Evolutionary conservation across 495 filamentous ascomycete species (phyloP).

Genomic region (Trichoderma asperelloides): DNA sequence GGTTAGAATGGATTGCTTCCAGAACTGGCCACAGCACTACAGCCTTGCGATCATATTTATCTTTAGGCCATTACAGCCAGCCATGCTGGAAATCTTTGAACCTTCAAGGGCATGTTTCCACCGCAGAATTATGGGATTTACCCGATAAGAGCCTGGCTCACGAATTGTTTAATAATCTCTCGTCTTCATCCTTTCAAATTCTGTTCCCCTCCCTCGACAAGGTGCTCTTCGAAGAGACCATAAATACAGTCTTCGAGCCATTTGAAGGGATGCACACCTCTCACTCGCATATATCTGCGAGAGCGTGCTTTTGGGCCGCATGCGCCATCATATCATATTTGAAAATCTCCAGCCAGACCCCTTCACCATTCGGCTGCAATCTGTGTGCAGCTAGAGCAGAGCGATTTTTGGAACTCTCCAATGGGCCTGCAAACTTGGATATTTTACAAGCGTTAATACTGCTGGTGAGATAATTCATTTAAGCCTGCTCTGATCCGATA

Average conservation of each 20-base stretch:
- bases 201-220: not conserved
- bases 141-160: not conserved
- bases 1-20: conserved; percentile 8
- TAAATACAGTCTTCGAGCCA: not conserved
- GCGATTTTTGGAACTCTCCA: not conserved
- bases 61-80: not conserved
- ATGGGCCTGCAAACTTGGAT: not conserved
- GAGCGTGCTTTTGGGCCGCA: not conserved
- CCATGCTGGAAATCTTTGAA: not conserved
- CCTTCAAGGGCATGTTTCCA: not conserved
- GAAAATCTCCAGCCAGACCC: not conserved
- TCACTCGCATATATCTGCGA: not conserved
- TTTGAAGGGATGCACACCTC: not conserved
- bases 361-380: not conserved
- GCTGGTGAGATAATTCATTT: not conserved
- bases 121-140: not conserved
- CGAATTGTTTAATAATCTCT: not conserved
- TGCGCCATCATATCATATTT: not conserved
- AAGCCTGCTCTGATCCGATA: not conserved
- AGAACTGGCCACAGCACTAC: not conserved
- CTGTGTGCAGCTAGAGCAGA: not conserved
- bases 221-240: not conserved
- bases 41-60: not conserved
- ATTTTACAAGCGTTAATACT: not conserved
- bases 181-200: not conserved